A percentile compares a stretch with the other conserved stretches of the same genome.
Conservation (phyloP, 1,284 basidiomycete species). For the Tausonia pullulans region DNA sequence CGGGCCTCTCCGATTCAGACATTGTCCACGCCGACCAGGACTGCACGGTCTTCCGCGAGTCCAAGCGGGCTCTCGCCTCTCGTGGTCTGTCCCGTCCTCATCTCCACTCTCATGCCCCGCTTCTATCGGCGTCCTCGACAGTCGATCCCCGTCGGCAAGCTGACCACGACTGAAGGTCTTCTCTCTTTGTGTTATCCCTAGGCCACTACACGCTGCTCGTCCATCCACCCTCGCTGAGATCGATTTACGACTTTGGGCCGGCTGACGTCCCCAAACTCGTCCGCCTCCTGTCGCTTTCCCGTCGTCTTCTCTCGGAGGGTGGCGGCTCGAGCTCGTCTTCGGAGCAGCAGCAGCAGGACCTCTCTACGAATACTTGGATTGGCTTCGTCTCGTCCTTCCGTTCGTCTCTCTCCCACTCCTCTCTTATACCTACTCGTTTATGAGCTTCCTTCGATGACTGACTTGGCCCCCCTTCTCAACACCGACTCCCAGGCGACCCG, state of each 20-base stretch:
- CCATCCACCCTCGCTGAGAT: background rate
- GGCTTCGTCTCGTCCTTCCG: slow-evolving; percentile 13
- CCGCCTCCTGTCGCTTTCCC: slow-evolving; percentile 2
- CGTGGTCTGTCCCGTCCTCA: background rate
- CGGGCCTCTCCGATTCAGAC: background rate
- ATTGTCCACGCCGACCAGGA: slow-evolving; percentile 4
- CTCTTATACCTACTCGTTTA: background rate
- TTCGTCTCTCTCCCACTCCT: background rate
- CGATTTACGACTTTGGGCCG: slow-evolving; percentile 9
- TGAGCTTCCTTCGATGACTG: background rate
- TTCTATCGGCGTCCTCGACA: background rate
- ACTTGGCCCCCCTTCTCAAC: background rate
- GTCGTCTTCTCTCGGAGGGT: background rate
- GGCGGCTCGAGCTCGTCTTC: background rate
- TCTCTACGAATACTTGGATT: background rate
- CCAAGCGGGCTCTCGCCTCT: background rate
- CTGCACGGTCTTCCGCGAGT: slow-evolving; percentile 3
- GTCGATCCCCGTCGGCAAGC: too few relatives aligned
- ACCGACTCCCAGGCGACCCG: slow-evolving; percentile 6
- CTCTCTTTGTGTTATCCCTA: background rate
- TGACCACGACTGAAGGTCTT: background rate
- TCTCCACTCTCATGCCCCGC: background rate
- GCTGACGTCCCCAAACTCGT: slow-evolving; percentile 5
- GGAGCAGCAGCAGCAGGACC: background rate
- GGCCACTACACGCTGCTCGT: slow-evolving; percentile 14